Evolutionary conservation across 2,329 filamentous ascomycete species (phyloP).

Genomic region (Podosphaera fusca): DNA sequence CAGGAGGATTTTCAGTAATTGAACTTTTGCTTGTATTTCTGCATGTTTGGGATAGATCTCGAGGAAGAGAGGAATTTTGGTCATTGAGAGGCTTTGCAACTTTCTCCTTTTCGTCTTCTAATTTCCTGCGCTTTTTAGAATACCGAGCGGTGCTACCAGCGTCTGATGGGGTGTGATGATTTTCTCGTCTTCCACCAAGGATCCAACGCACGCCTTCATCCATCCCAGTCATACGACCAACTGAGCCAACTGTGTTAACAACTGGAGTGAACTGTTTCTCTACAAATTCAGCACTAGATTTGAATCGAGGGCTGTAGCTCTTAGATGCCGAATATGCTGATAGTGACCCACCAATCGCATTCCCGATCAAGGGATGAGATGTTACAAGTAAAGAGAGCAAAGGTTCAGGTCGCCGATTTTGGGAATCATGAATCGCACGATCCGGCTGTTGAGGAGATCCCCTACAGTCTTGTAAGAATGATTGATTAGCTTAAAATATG

Average conservation of each 20-base stretch:
- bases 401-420: slow-evolving; percentile 37
- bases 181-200: slow-evolving; percentile 28
- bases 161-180: slow-evolving; percentile 19
- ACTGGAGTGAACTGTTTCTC: slow-evolving; percentile 74
- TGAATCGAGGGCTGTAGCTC: slow-evolving; percentile 72
- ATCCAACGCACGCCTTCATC: slow-evolving; percentile 76
- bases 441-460: slow-evolving; percentile 30
- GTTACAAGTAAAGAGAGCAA: slow-evolving; percentile 70
- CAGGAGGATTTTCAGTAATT: slow-evolving; percentile 52
- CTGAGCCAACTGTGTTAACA: slow-evolving; percentile 64
- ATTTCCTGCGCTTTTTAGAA: slow-evolving; percentile 36
- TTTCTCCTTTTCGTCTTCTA: slow-evolving; percentile 19
- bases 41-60: slow-evolving; percentile 13
- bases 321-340: slow-evolving; percentile 74
- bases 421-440: slow-evolving; percentile 1
- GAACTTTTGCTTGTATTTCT: slow-evolving; percentile 13
- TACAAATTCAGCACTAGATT: slow-evolving; percentile 73
- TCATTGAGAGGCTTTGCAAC: slow-evolving; percentile 1
- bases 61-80: slow-evolving; percentile 13
- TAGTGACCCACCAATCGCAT: slow-evolving; percentile 62
- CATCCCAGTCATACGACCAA: slow-evolving; percentile 67
- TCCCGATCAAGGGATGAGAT: slow-evolving; percentile 66
- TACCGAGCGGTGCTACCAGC: slow-evolving; percentile 21
- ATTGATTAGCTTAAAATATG: slow-evolving; percentile 17
- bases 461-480: slow-evolving; percentile 31